phyloP scores from a whole-genome alignment of 2,329 filamentous ascomycete species.

The Periconia sp. region DNA sequence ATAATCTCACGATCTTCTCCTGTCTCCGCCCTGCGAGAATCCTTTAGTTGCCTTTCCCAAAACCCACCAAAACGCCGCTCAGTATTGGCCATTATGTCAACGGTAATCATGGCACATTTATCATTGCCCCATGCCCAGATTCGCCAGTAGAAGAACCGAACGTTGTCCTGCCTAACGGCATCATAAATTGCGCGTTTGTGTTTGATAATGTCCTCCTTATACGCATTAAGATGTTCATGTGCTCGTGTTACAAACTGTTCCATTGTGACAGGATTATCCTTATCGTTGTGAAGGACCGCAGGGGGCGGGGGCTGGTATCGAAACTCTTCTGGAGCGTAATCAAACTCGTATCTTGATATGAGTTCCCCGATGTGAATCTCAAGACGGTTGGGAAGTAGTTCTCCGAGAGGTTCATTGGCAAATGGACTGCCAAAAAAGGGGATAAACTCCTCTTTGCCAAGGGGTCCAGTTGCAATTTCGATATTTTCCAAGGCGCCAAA shows the following conservation, averaged over 20 bases:
- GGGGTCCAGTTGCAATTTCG: conserved; percentile 1
- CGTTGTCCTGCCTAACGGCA: not conserved
- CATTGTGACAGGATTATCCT: conserved; percentile 5
- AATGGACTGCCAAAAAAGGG: conserved; percentile 5
- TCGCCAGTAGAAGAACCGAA: not conserved
- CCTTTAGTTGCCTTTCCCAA: not conserved
- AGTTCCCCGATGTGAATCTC: not conserved
- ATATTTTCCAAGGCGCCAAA: conserved; percentile 4
- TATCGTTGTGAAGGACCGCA: conserved; percentile 7
- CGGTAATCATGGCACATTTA: not conserved
- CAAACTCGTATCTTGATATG: not conserved
- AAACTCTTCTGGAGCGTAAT: not conserved
- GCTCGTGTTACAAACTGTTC: conserved; percentile 10
- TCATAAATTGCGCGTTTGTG: not conserved
- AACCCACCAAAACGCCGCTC: not conserved
- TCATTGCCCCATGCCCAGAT: not conserved
- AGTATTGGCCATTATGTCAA: not conserved
- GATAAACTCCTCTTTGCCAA: not conserved
- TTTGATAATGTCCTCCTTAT: not conserved
- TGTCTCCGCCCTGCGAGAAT: not conserved
- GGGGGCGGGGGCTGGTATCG: conserved; percentile 7
- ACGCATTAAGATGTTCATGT: not conserved
- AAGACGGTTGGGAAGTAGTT: not conserved
- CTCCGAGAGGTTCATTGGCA: conserved; percentile 4
- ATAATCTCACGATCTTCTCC: not conserved